Evolutionary conservation across 2,329 filamentous ascomycete genomes (phyloP).

Genomic region (Cladosporium sp.): DNA sequence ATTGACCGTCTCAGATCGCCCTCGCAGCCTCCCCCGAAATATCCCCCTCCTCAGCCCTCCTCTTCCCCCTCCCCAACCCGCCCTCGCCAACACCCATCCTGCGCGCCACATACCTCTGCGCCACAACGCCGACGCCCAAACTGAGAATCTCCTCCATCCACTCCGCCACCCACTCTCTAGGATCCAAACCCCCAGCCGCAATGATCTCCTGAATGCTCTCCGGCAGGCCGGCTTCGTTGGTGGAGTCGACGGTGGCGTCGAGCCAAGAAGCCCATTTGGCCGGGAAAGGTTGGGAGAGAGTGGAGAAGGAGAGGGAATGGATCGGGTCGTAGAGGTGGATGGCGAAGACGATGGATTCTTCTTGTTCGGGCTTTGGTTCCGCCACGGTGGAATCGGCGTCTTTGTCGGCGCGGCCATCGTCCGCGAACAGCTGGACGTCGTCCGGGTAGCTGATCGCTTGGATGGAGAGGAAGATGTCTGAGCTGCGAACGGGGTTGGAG

Average conservation of each 20-base stretch:
- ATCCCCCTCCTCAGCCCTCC: constrained; percentile 51
- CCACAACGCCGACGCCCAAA: constrained; percentile 76
- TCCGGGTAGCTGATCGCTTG: constrained; percentile 71
- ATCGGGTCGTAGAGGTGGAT: constrained; percentile 82
- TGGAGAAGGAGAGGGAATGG: constrained; percentile 81
- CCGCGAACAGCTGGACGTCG: constrained; percentile 64
- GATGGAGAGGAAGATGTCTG: constrained; percentile 91
- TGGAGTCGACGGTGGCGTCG: constrained; percentile 54
- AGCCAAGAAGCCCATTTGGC: constrained; percentile 87
- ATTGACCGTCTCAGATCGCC: constrained; percentile 43
- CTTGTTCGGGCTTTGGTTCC: constrained; percentile 43
- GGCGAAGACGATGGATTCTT: constrained; percentile 67
- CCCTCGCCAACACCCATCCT: constrained; percentile 95
- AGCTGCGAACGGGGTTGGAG: constrained; percentile 83
- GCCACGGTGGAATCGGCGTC: constrained; percentile 46
- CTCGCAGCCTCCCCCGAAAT: constrained; percentile 57
- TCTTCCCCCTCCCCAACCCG: constrained; percentile 55
- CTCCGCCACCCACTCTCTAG: constrained; percentile 93
- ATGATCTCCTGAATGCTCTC: constrained; percentile 86
- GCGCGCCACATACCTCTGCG: constrained; percentile 89
- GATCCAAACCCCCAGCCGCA: constrained; percentile 69
- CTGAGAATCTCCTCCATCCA: constrained; percentile 88
- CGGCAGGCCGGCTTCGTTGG: constrained; percentile 51
- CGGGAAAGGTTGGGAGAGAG: constrained; percentile 77
- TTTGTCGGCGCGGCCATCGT: constrained; percentile 37